Conservation (phyloP, 2,329 filamentous ascomycete genomes). For the Fusarium buharicum region DNA sequence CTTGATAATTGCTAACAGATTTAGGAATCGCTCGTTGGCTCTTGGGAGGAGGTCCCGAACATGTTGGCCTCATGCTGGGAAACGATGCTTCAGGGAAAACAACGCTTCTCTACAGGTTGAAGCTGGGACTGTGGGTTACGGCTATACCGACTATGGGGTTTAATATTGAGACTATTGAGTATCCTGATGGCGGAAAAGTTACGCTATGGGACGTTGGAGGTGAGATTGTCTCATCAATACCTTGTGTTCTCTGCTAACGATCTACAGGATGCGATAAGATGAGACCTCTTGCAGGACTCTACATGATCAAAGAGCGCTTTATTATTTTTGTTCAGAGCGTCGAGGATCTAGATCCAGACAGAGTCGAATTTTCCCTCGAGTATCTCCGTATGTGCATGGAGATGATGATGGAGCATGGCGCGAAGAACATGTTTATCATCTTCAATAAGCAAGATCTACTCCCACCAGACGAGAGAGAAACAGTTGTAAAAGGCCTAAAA, state of each 20-base stretch:
- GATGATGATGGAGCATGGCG: slow-evolving; percentile 34
- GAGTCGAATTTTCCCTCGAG: slow-evolving; percentile 44
- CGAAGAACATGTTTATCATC: slow-evolving; percentile 45
- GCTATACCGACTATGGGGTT: slow-evolving; percentile 96
- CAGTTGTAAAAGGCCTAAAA: slow-evolving; percentile 26
- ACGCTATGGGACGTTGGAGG: slow-evolving; percentile 48
- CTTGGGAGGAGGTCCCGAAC: slow-evolving; percentile 29
- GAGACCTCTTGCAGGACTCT: slow-evolving; percentile 43
- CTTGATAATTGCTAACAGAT: not conserved
- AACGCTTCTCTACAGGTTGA: slow-evolving; percentile 80
- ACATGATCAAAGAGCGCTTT: slow-evolving; percentile 42
- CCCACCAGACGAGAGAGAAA: slow-evolving; percentile 15
- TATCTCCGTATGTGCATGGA: slow-evolving; percentile 39
- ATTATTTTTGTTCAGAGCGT: slow-evolving; percentile 48
- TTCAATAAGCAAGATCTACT: slow-evolving; percentile 50
- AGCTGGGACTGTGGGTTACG: slow-evolving; percentile 91
- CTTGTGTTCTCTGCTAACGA: not conserved
- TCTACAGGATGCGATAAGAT: slow-evolving; percentile 45
- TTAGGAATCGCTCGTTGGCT: slow-evolving; percentile 41
- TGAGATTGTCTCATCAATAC: not conserved
- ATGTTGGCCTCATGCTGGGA: slow-evolving; percentile 38
- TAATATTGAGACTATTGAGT: slow-evolving; percentile 82
- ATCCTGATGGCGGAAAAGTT: slow-evolving; percentile 33
- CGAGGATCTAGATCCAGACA: slow-evolving; percentile 34
- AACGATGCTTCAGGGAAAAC: slow-evolving; percentile 71